A percentile compares a stretch with the other conserved stretches of the same genome.
Conservation (phyloP, 1,139 yeast genomes). For the Candida gigantensis region DNA sequence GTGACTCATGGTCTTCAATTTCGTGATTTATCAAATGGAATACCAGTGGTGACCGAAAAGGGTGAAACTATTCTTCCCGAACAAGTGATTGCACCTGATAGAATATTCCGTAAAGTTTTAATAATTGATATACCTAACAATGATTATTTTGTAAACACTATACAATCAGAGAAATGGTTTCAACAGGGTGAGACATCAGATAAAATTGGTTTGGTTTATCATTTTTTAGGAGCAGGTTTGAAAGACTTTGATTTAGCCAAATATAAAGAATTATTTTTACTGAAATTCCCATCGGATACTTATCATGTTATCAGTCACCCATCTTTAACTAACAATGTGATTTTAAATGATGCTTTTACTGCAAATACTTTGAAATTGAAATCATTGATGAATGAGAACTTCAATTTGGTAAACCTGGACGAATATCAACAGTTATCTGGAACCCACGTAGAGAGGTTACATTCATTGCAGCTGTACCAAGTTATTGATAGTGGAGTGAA, state of each 20-base stretch:
- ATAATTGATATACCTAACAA: conserved; percentile 72
- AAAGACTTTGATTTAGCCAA: conserved; percentile 48
- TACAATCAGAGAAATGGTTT: conserved; percentile 32
- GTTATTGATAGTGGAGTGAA: conserved; percentile 27
- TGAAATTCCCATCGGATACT: conserved; percentile 50
- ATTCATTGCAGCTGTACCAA: conserved; percentile 32
- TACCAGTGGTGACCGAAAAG: conserved; percentile 54
- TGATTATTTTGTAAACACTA: conserved; percentile 49
- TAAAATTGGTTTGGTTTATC: conserved; percentile 62
- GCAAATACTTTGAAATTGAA: conserved; percentile 57
- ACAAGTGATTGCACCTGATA: conserved; percentile 69
- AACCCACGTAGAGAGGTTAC: conserved; percentile 24
- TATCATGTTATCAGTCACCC: conserved; percentile 74
- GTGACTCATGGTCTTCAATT: conserved; percentile 66
- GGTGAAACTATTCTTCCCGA: conserved; percentile 65
- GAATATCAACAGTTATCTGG: conserved; percentile 20
- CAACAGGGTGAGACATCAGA: conserved; percentile 29
- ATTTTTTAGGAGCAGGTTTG: conserved; percentile 67
- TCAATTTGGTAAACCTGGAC: conserved; percentile 48
- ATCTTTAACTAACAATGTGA: conserved; percentile 57
- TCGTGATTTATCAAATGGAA: conserved; percentile 61
- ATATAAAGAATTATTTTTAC: conserved; percentile 45
- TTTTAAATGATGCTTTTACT: conserved; percentile 60
- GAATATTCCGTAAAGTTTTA: conserved; percentile 58
- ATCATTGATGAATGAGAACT: conserved; percentile 51